Evolutionary conservation across 2,329 filamentous ascomycete species (phyloP).

Genomic region (Truncatella angustata): DNA sequence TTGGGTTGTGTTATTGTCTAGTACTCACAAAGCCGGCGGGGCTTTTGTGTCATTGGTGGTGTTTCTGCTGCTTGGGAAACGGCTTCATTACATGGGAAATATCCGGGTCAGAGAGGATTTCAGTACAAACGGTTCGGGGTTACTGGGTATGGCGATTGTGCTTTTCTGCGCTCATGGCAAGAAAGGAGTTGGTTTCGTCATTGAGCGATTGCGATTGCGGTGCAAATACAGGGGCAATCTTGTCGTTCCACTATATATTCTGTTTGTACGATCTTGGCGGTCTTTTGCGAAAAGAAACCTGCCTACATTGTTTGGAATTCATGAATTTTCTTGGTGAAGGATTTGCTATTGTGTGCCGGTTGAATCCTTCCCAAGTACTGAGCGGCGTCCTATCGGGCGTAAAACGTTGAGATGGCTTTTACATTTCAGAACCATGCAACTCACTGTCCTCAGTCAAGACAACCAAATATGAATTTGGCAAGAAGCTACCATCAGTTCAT

Average conservation of each 20-base stretch:
- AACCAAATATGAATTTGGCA: too few relatives aligned
- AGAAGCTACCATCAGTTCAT: too few relatives aligned
- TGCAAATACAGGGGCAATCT: slow-evolving; percentile 32
- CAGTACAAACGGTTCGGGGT: slow-evolving; percentile 26
- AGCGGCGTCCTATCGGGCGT: too few relatives aligned
- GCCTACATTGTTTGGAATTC: background rate
- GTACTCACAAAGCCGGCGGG: slow-evolving; percentile 32
- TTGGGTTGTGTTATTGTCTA: slow-evolving; percentile 36
- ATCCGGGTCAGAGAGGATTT: slow-evolving; percentile 31
- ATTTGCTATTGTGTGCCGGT: background rate
- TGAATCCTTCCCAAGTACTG: too few relatives aligned
- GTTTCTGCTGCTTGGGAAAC: slow-evolving; percentile 20
- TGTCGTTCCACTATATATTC: slow-evolving; percentile 12
- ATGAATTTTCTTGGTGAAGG: background rate
- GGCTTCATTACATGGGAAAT: slow-evolving; percentile 25
- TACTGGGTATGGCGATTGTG: slow-evolving; percentile 26
- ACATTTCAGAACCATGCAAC: too few relatives aligned
- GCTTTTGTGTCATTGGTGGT: slow-evolving; percentile 19
- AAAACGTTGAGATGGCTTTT: too few relatives aligned
- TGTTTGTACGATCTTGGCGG: slow-evolving; percentile 9
- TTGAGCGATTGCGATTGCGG: slow-evolving; percentile 23
- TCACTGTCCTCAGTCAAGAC: too few relatives aligned
- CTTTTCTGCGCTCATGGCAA: slow-evolving; percentile 21
- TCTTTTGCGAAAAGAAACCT: slow-evolving; percentile 1
- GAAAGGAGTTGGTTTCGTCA: slow-evolving; percentile 35